phyloP scores from a whole-genome alignment of 225 moss, liverwort and hornwort genomes.

The Anthoceros angustus region DNA sequence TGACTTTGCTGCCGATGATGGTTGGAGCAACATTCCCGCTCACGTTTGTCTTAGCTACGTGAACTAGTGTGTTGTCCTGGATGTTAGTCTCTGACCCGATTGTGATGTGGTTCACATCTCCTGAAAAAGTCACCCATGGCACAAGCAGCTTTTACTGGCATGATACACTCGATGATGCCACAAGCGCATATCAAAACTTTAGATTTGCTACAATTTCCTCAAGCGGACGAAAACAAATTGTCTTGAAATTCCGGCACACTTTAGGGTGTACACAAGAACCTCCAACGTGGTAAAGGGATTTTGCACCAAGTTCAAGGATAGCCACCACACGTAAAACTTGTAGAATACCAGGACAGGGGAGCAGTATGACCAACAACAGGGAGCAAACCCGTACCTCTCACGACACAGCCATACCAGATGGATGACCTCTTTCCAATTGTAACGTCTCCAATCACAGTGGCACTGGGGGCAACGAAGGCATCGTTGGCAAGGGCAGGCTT shows the following conservation, averaged over 20 bases:
- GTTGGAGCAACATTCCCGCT: conserved; percentile 49
- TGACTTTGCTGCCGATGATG: conserved; percentile 77
- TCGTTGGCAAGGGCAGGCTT: conserved; percentile 40
- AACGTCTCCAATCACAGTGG: conserved; percentile 73
- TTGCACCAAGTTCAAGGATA: no score
- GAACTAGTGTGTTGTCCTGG: conserved; percentile 78
- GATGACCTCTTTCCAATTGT: conserved; percentile 72
- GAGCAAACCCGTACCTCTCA: conserved; percentile 35
- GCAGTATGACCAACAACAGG: not conserved
- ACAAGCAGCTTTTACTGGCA: not conserved
- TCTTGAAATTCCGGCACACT: no score
- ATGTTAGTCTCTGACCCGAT: conserved; percentile 86
- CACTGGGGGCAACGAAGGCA: conserved; percentile 74
- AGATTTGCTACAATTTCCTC: no score
- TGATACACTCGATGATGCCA: no score
- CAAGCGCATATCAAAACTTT: no score
- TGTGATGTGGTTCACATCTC: conserved; percentile 63
- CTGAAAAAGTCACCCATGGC: conserved; percentile 15
- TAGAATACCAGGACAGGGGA: not conserved
- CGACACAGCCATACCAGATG: conserved; percentile 83
- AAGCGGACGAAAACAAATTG: no score
- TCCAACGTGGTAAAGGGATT: no score
- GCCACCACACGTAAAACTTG: not conserved
- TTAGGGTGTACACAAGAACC: no score
- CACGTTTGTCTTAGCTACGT: conserved; percentile 53